Evolutionary conservation across 1,284 basidiomycete species (phyloP), one percentile per base, ranked within the genome.

Genomic region (Sporisorium iseilematis-ciliati): DNA sequence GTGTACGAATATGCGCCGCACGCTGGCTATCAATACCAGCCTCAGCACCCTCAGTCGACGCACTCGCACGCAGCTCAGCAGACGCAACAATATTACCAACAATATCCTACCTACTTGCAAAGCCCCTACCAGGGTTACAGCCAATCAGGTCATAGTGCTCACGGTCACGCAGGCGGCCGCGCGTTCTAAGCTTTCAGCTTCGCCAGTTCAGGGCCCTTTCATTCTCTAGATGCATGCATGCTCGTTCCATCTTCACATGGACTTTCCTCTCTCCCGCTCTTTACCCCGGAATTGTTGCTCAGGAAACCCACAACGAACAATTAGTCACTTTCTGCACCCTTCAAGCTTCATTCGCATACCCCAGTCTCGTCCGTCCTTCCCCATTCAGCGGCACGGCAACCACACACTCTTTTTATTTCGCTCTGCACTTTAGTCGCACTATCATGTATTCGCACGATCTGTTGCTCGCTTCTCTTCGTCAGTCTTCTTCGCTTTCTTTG

Each of bases 61-160:
- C 46, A 50, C 11, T 48, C 42, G 41, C 55, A 46, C 16, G 21
- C 59, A 16, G 33, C 64, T 7, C 63, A 54, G n/a, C 56, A 52
- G 14, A 51, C 46, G 26, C 55, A 63, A 18, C 67, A 70, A 21
- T 51, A 55, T n/a, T 54, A 49, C 41, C 67, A 70, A 38, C 66
- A 56, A 18, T 40, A 53, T 10, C 53, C 29, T 6, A 21, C n/a
- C 1, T 59, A 61, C 53, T n/a, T 70, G 62, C 67, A 70, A 21
- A 64, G 21, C 49, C 62, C 67, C 11, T 70, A 70, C 23, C 61
- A 61, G 12, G 29, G 57, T 18, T 26, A 33, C 29, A 53, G 49
- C 41, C 53, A 54, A 40, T 18, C 20, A 6, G 43, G 61, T 18
- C 40, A 45, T 31, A 40, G 48, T 3, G 33, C 26, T n/a, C 46